Base-by-base conservation (phyloP, 1,284 basidiomycete genomes). In the Melanopsichium pennsylvanicum region DNA sequence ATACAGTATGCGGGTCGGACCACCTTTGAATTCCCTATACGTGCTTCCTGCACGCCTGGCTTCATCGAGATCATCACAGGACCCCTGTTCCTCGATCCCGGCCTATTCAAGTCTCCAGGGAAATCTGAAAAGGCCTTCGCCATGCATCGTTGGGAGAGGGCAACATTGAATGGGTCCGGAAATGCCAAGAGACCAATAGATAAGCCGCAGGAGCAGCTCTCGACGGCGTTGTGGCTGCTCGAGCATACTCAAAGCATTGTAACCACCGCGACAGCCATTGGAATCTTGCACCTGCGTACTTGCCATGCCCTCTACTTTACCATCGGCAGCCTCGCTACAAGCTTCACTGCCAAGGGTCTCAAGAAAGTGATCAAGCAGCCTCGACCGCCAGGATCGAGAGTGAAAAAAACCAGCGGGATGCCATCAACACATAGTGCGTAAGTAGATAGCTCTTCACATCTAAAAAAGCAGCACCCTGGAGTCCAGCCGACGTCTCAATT, bases 321-420 rank as follows among this genome's bases (percentile, higher is more conserved):
- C 8, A 25, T 42, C 15, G 55, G 59, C 32, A 57, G 48, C 27
- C 44, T 72, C 22, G 60, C 63, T 2, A 69, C 70, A 13, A 68
- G 64, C 32, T 72, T 72, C 52, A 66, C 44, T 5, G 63, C 70
- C 21, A 72, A 72, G 26, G 70, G 70, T 2, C 49, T 72, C 23
- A 72, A 72, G 36, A 42, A 39, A n/a, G 34, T 72, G n/a, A 72
- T 72, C 70, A 72, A 64, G 37, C 70, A 72, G 31, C 70, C 70
- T 43, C 59, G 70, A 2, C 70, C 64, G 12, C 56, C 55, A 40
- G 70, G 70, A 5, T 60, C 60, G 6, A 49, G 40, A 23, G 63
- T 72, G 26, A 69, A 68, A 22, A 72, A 72, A 47, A 60, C 70
- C 19, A 60, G 54, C 26, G 70, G 70, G 3, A 72, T 72, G 70